Percentiles rank a stretch among this genome's conserved stretches.
Evolutionary conservation across 208 protist species (phyloP).

Genomic region (Crithidia bombi): DNA sequence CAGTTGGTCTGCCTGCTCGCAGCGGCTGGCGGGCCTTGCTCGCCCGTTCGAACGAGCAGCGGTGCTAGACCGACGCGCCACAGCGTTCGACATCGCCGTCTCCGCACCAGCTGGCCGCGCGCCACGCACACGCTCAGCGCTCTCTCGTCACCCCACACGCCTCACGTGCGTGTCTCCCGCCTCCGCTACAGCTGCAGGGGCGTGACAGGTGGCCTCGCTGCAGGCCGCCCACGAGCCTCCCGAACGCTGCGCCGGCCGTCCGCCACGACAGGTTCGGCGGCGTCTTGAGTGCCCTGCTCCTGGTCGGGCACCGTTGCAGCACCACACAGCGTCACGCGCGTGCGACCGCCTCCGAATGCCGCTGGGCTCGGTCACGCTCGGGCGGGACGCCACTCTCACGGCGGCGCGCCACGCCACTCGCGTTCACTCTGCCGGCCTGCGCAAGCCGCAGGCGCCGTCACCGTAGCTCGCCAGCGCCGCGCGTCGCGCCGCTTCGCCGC

Average conservation of each 20-base stretch:
- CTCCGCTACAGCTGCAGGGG: no score
- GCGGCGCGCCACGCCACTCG: slow-evolving; percentile 53
- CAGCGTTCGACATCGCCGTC: slow-evolving; percentile 47
- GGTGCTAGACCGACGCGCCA: no score
- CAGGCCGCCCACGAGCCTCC: no score
- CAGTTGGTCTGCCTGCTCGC: no score
- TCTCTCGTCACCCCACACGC: slow-evolving; percentile 26
- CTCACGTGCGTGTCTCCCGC: no score
- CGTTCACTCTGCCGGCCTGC: slow-evolving; percentile 19
- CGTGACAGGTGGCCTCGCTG: no score
- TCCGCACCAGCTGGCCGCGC: slow-evolving; percentile 44
- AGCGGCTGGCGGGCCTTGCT: no score
- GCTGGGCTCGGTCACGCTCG: slow-evolving; percentile 68
- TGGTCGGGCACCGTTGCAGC: no score
- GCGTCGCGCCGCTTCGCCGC: slow-evolving; percentile 49
- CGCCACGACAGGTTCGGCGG: no score
- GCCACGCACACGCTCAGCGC: slow-evolving; percentile 62
- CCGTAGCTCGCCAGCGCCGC: slow-evolving; percentile 35
- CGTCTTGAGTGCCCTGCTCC: no score
- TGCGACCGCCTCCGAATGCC: slow-evolving; percentile 37
- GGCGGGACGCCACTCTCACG: slow-evolving; percentile 58
- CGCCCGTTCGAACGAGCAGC: no score
- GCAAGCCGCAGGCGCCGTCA: slow-evolving; percentile 30
- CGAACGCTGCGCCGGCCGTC: no score
- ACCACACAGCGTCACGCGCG: slow-evolving; percentile 27